Evolutionary conservation across 179 eudicot genomes (phyloP).

Genomic region (Nepenthes alata): DNA sequence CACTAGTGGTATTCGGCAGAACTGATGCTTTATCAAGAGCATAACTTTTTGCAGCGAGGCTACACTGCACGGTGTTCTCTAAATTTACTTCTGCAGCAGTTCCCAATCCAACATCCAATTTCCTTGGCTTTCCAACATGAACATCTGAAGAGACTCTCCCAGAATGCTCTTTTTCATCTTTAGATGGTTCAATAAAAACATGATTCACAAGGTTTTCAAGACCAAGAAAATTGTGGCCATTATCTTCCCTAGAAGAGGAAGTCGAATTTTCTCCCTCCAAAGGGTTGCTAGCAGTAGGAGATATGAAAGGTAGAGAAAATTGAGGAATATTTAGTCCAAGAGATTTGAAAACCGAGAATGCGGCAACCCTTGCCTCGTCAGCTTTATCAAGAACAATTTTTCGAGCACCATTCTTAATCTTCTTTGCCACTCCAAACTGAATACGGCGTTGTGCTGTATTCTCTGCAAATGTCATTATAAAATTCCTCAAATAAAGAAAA

Average conservation of each 20-base stretch:
- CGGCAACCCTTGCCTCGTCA: constrained; percentile 92
- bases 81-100: constrained; percentile 14
- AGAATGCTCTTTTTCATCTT: constrained; percentile 9
- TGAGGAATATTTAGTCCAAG: constrained; percentile 82
- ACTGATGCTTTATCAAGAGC: constrained; percentile 15
- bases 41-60: constrained; percentile 10
- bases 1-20: constrained; percentile 9
- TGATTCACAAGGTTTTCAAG: constrained; percentile 19
- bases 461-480: constrained; percentile 17
- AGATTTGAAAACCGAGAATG: constrained; percentile 88
- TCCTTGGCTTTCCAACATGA: constrained; percentile 22
- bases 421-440: constrained; percentile 81
- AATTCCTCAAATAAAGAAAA: constrained; percentile 5
- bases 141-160: constrained; percentile 15
- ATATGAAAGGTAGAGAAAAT: constrained; percentile 39
- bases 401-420: constrained; percentile 89
- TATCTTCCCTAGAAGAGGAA: constrained; percentile 39
- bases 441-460: constrained; percentile 58
- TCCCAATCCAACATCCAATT: constrained; percentile 18
- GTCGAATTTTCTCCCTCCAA: constrained; percentile 25
- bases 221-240: constrained; percentile 28
- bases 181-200: constrained; percentile 11
- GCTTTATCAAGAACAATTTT: constrained; percentile 94
- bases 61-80: constrained; percentile 13
- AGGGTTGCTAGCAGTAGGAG: constrained; percentile 20